Percentiles rank a stretch among this genome's conserved stretches.
These are phyloP conservation scores for Phytophthora nicotianae DNA, from an alignment of 352 stramenopile genomes.

Conservation along the genomic window DNA sequence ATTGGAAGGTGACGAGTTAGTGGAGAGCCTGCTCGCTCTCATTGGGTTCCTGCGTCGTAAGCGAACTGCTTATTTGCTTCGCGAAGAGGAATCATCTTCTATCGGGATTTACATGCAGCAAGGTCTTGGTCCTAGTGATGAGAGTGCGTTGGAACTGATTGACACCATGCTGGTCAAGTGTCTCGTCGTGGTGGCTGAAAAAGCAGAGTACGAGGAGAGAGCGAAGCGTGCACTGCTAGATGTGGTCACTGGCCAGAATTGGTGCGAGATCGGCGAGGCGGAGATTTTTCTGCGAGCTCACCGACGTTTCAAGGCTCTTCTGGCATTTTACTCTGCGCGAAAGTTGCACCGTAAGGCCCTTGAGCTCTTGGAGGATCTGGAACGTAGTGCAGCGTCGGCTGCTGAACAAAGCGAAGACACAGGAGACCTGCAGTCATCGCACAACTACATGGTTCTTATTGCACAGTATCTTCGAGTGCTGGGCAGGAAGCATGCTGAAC, in stretches of 20 bases:
- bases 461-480: conserved; percentile 70
- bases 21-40: conserved; percentile 57
- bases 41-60: conserved; percentile 58
- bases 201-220: conserved; percentile 35
- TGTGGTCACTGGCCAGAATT: conserved; percentile 59
- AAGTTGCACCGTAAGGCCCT: conserved; percentile 82
- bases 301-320: conserved; percentile 55
- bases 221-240: conserved; percentile 56
- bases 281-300: conserved; percentile 83
- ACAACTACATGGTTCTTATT: conserved; percentile 67
- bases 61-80: conserved; percentile 35
- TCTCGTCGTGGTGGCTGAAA: conserved; percentile 69
- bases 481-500: conserved; percentile 61
- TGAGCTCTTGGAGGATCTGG: conserved; percentile 80
- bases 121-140: conserved; percentile 22
- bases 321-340: conserved; percentile 73
- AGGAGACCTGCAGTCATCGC: conserved; percentile 37
- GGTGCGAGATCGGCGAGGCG: conserved; percentile 73
- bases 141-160: conserved; percentile 53
- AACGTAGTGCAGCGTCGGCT: conserved; percentile 53
- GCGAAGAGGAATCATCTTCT: conserved; percentile 6
- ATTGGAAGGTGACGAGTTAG: conserved; percentile 55
- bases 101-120: conserved; percentile 5
- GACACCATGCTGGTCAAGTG: conserved; percentile 87
- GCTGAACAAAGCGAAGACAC: conserved; percentile 10